Conservation (phyloP, 2,329 filamentous ascomycete species). For the Apiospora marii region DNA sequence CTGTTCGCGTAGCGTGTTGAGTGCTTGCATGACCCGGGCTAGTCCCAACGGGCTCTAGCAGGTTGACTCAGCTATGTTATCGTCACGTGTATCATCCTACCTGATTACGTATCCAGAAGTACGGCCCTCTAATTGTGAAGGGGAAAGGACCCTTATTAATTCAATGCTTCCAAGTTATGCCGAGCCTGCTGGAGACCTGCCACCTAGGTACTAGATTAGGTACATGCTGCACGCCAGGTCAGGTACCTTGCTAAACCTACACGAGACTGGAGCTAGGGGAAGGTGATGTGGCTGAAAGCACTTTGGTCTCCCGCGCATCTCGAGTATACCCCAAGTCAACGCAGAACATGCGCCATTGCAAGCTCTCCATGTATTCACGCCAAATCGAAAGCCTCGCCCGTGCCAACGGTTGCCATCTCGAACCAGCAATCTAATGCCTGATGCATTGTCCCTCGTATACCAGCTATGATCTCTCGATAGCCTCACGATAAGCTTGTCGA, state of each 20-base stretch:
- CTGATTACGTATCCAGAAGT: background rate
- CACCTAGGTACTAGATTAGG: background rate
- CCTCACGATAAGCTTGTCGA: slow-evolving; percentile 44
- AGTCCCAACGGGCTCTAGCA: background rate
- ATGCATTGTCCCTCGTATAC: slow-evolving; percentile 12
- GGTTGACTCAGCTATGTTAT: background rate
- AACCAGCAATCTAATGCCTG: background rate
- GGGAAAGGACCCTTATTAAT: slow-evolving; percentile 8
- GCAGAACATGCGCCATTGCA: slow-evolving; percentile 16
- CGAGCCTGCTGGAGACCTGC: background rate
- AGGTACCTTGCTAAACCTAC: slow-evolving; percentile 1
- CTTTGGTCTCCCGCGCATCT: slow-evolving; percentile 15
- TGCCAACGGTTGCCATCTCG: slow-evolving; percentile 7
- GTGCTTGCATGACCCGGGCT: background rate
- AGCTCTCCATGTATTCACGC: slow-evolving; percentile 11
- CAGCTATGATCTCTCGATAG: slow-evolving; percentile 62
- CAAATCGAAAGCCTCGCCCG: background rate
- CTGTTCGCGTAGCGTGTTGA: slow-evolving; percentile 15
- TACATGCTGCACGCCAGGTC: background rate
- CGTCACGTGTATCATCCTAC: slow-evolving; percentile 1
- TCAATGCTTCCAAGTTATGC: slow-evolving; percentile 3
- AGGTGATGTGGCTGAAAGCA: slow-evolving; percentile 22
- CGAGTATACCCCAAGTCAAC: slow-evolving; percentile 16
- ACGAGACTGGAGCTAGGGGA: slow-evolving; percentile 17
- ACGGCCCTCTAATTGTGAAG: background rate